A percentile compares a stretch with the other conserved stretches of the same genome.
These are phyloP conservation scores for Sordaria brevicollis DNA, from an alignment of 495 filamentous ascomycete genomes.

Conservation along the genomic window DNA sequence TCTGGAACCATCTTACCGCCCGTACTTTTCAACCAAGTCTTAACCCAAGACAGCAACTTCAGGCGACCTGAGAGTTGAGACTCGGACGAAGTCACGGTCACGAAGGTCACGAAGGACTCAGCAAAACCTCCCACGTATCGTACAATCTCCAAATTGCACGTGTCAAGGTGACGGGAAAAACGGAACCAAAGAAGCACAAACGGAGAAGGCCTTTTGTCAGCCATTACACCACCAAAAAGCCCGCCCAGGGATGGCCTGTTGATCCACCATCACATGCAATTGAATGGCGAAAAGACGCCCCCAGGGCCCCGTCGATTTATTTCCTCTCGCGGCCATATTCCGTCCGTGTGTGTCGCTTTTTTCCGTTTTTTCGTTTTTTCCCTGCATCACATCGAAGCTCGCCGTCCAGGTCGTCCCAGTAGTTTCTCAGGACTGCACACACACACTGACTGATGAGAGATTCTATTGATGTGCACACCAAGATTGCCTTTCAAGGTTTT, in stretches of 20 bases:
- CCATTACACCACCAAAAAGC: no score
- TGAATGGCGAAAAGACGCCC: no score
- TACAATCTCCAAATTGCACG: background rate
- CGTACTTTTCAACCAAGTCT: background rate
- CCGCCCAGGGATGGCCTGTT: background rate
- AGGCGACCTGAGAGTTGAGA: background rate
- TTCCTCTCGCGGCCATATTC: background rate
- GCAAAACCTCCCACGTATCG: background rate
- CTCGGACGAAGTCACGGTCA: no score
- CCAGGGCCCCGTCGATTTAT: background rate
- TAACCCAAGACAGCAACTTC: background rate
- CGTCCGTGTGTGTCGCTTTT: conserved; percentile 29
- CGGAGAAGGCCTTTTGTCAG: background rate
- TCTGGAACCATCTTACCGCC: background rate
- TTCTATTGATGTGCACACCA: background rate
- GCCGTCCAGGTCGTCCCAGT: no score
- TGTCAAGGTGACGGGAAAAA: background rate
- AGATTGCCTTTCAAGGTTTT: background rate
- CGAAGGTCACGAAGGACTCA: no score
- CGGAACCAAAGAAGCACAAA: background rate
- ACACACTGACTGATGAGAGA: background rate
- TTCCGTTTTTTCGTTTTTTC: conserved; percentile 18
- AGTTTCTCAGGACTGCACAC: background rate
- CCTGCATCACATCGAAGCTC: conserved; percentile 5
- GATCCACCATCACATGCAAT: background rate